A percentile compares a stretch with the other conserved stretches of the same genome.
phyloP scores from a whole-genome alignment of 805 yeast genomes.

The Ogataea paraovalis region DNA sequence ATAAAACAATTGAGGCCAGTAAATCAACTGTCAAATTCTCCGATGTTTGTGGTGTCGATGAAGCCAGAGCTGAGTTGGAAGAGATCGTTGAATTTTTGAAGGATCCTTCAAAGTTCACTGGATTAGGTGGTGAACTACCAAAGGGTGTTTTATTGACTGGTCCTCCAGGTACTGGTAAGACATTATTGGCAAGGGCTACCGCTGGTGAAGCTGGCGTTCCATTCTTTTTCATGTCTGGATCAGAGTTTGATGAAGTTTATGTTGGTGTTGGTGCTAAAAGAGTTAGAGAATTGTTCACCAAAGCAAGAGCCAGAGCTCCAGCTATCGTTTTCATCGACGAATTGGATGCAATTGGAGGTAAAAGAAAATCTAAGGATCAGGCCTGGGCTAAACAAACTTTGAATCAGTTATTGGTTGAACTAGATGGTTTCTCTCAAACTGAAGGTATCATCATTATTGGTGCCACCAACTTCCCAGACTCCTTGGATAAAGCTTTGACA shows the following conservation, averaged over 20 bases:
- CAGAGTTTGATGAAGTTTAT: slow-evolving; percentile 95
- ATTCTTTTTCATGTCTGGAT: slow-evolving; percentile 96
- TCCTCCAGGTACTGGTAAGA: slow-evolving; percentile 99
- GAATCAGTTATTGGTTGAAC: slow-evolving; percentile 90
- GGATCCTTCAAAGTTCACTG: slow-evolving; percentile 94
- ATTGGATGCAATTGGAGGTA: slow-evolving; percentile 97
- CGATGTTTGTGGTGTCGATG: slow-evolving; percentile 97
- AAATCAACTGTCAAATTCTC: slow-evolving; percentile 66
- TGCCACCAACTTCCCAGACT: slow-evolving; percentile 97
- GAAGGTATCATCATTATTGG: slow-evolving; percentile 94
- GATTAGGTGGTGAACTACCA: slow-evolving; percentile 95
- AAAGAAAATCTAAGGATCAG: slow-evolving; percentile 95
- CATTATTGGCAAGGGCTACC: slow-evolving; percentile 92
- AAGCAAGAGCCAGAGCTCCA: slow-evolving; percentile 93
- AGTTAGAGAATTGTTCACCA: slow-evolving; percentile 87
- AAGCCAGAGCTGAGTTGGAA: slow-evolving; percentile 94
- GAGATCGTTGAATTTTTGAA: slow-evolving; percentile 97
- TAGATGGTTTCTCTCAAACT: slow-evolving; percentile 92
- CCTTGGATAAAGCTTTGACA: slow-evolving; percentile 92
- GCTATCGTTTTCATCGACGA: slow-evolving; percentile 97
- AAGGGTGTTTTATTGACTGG: slow-evolving; percentile 96
- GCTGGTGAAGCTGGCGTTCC: slow-evolving; percentile 99
- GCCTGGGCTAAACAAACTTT: slow-evolving; percentile 97
- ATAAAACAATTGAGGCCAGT: slow-evolving; percentile 22
- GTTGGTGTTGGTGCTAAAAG: slow-evolving; percentile 99